Percentiles rank a stretch among this genome's conserved stretches.
phyloP scores from a whole-genome alignment of 768 basidiomycete species.

The Panellus pusillus region DNA sequence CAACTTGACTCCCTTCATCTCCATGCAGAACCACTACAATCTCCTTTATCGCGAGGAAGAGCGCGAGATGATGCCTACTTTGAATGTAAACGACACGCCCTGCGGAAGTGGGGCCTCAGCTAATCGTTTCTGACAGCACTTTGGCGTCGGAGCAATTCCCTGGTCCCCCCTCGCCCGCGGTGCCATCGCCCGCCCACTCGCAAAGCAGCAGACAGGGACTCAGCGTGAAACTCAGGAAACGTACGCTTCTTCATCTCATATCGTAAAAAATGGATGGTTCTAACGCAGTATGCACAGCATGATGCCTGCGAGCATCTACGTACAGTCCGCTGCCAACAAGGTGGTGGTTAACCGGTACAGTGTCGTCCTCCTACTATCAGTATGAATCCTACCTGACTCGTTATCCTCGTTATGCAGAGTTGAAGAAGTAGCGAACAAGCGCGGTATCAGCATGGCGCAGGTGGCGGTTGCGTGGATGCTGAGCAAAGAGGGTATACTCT shows the following conservation, averaged over 20 bases:
- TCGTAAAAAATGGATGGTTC: constrained; percentile 35
- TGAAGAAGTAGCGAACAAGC: constrained; percentile 54
- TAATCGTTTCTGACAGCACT: constrained; percentile 30
- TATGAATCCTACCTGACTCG: not conserved
- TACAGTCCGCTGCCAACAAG: constrained; percentile 16
- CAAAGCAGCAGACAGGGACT: constrained; percentile 4
- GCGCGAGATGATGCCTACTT: constrained; percentile 61
- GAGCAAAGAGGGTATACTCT: constrained; percentile 33
- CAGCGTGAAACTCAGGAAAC: too few species aligned
- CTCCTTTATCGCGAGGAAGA: constrained; percentile 67
- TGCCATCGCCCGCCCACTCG: constrained; percentile 41
- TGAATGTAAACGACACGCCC: constrained; percentile 37
- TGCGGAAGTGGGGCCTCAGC: too few species aligned
- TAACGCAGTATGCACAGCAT: constrained; percentile 31
- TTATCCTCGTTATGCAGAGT: constrained; percentile 34
- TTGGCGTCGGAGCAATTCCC: constrained; percentile 56
- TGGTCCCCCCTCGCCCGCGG: constrained; percentile 62
- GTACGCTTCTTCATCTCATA: too few species aligned
- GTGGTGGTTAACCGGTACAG: constrained; percentile 11
- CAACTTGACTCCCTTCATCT: constrained; percentile 60
- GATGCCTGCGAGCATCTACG: constrained; percentile 9
- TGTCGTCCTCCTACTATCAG: too few species aligned
- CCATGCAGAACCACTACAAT: constrained; percentile 69
- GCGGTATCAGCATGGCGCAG: constrained; percentile 56
- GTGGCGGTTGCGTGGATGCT: constrained; percentile 54